These are phyloP conservation scores for Yamadazyma membranifaciens DNA, from an alignment of 1,139 yeast species.

Conservation along the genomic window DNA sequence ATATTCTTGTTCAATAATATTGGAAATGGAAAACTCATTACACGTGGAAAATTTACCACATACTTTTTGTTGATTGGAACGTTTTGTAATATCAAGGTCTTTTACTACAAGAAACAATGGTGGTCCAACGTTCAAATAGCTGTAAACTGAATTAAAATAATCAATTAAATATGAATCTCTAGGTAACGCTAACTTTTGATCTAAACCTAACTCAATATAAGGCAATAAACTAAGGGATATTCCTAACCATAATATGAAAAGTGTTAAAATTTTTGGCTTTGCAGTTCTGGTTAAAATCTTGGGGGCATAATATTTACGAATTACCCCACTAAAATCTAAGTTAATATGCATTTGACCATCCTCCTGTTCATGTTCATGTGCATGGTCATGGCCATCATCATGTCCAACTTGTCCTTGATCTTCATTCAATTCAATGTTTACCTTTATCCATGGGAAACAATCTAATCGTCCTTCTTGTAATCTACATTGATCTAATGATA, in stretches of 20 bases:
- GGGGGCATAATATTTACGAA: conserved; percentile 44
- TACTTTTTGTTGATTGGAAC: conserved; percentile 63
- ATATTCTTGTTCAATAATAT: conserved; percentile 84
- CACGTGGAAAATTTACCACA: conserved; percentile 92
- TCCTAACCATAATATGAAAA: conserved; percentile 64
- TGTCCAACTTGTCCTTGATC: conserved; percentile 5
- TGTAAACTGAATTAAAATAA: conserved; percentile 75
- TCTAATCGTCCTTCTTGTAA: conserved; percentile 61
- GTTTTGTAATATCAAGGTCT: conserved; percentile 58
- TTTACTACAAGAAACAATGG: conserved; percentile 83
- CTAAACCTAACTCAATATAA: conserved; percentile 70
- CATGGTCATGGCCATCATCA: conserved; percentile 13
- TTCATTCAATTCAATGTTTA: conserved; percentile 12
- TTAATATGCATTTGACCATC: conserved; percentile 16
- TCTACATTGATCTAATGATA: conserved; percentile 67
- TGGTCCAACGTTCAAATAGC: conserved; percentile 81
- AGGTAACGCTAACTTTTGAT: conserved; percentile 88
- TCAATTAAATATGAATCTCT: conserved; percentile 73
- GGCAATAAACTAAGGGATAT: conserved; percentile 71
- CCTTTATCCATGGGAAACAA: conserved; percentile 49
- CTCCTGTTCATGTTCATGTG: conserved; percentile 9
- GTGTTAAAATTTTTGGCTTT: conserved; percentile 47
- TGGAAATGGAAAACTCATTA: conserved; percentile 71
- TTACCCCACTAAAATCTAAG: conserved; percentile 26
- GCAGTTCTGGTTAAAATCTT: conserved; percentile 47